Base-by-base conservation (phyloP, 139 green algal species). In the Zygnema circumcarinatum region DNA sequence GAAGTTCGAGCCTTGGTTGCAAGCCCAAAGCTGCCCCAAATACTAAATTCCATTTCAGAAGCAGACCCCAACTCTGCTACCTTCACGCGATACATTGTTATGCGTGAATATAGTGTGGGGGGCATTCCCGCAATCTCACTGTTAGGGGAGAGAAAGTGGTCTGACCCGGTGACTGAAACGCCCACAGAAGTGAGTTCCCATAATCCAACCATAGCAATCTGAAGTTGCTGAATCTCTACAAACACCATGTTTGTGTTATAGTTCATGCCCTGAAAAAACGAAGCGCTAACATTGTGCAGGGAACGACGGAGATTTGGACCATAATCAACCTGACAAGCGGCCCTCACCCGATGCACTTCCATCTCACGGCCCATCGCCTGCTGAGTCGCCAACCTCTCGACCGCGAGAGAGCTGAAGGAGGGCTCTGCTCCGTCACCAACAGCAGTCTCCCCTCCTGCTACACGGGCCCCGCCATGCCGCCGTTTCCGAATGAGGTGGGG, bases 271-370 rank as follows among this genome's bases (percentile, higher is more conserved):
- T n/a, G n/a, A n/a, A n/a, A n/a, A n/a, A n/a, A n/a, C n/a, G n/a
- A n/a, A n/a, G n/a, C n/a, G n/a, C n/a, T n/a, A n/a, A n/a, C n/a
- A n/a, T 53, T 56, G 3, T 72, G 7, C 75, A 85, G 39, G 79
- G 79, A 29, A 38, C 79, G 29, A 85, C 79, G 0, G 83, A 88
- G 31, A 36, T 88, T 0, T 88, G 83, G 83, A 40, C 31, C 22
- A 29, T 88, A 11, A 88, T 88, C 38, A 88, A 88, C 33, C 41
- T 88, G 35, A 47, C 72, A 1, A 54, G 73, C 22, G 83, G 81
- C 69, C 35, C 73, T 7, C 83, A 88, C 38, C 73, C 83, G 2
- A 84, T 88, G 73, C 83, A 88, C 32, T 38, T 88, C 31, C 83
- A 88, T 62, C 47, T 88, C n/a, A 7, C n/a, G 1, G 36, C 40